These are phyloP conservation scores for Amphicarpaea edgeworthii DNA, from an alignment of 306 rosid genomes.

Conservation along the genomic window DNA sequence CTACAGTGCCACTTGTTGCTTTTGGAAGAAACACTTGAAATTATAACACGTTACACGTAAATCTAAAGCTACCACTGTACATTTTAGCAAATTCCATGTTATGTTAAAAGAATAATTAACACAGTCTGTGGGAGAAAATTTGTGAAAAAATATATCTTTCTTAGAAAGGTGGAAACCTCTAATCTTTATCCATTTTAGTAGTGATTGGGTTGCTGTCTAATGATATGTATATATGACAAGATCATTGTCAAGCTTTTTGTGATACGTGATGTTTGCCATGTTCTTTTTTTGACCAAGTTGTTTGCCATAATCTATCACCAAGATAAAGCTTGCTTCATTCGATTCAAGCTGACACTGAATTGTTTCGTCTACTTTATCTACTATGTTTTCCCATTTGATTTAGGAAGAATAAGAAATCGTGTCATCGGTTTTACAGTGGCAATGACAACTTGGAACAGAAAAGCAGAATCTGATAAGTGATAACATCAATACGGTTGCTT, in stretches of 20 bases:
- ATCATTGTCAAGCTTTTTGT: slow-evolving; percentile 10
- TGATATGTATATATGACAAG: background rate
- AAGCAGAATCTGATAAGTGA: too few relatives aligned
- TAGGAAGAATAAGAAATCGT: slow-evolving; percentile 18
- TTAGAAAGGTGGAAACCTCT: slow-evolving; percentile 3
- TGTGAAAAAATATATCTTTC: background rate
- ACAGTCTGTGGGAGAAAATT: background rate
- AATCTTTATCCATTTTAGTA: background rate
- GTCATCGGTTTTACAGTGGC: background rate
- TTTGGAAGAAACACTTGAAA: slow-evolving; percentile 19
- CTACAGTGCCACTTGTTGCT: slow-evolving; percentile 14
- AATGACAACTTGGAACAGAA: background rate
- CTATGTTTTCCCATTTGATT: slow-evolving; percentile 11
- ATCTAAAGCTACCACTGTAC: background rate
- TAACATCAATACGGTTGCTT: too few relatives aligned
- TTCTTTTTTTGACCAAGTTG: background rate
- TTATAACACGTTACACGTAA: background rate
- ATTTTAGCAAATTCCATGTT: background rate
- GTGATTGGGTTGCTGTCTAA: background rate
- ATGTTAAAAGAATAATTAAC: background rate
- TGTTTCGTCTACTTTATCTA: slow-evolving; percentile 27
- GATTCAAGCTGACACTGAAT: slow-evolving; percentile 29
- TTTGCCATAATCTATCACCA: slow-evolving; percentile 13
- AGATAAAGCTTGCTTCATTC: slow-evolving; percentile 27
- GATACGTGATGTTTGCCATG: background rate